A percentile compares a stretch with the other conserved stretches of the same genome.
These are phyloP conservation scores for Aspergillus neoniger DNA, from an alignment of 2,329 filamentous ascomycete genomes.

Conservation along the genomic window DNA sequence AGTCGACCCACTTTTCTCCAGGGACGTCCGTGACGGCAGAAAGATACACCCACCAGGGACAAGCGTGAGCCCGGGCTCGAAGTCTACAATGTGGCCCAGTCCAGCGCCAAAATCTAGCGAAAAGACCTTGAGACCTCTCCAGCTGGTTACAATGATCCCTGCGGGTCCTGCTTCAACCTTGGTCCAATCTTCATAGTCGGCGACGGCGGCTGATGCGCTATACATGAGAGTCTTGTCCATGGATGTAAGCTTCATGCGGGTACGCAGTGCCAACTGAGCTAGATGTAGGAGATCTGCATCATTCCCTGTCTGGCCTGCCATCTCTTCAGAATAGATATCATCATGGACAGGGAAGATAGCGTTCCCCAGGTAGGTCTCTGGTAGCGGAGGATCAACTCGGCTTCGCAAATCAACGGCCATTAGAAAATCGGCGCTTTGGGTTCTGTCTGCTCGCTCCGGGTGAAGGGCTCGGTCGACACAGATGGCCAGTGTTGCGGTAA, in stretches of 20 bases:
- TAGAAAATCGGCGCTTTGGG: background rate
- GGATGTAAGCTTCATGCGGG: background rate
- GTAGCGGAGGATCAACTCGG: slow-evolving; percentile 3
- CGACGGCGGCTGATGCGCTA: slow-evolving; percentile 1
- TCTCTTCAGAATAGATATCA: background rate
- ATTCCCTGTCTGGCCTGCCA: background rate
- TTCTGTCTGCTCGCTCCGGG: background rate
- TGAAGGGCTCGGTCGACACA: background rate
- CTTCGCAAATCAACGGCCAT: slow-evolving; percentile 7
- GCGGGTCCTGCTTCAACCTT: background rate
- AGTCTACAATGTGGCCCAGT: background rate
- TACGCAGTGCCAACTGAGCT: background rate
- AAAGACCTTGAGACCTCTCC: background rate
- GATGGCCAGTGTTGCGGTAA: slow-evolving; percentile 6
- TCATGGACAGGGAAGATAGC: background rate
- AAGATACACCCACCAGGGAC: background rate
- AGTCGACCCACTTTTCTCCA: background rate
- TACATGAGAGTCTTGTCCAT: slow-evolving; percentile 4
- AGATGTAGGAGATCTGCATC: background rate
- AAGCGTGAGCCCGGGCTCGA: background rate
- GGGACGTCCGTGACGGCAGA: background rate
- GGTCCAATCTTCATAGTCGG: slow-evolving; percentile 8
- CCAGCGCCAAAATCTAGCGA: background rate
- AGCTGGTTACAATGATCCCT: background rate
- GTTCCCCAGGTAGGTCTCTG: slow-evolving; percentile 9